Conservation (phyloP, 192 early-diverging fungal genomes). For the Podila clonocystis region DNA sequence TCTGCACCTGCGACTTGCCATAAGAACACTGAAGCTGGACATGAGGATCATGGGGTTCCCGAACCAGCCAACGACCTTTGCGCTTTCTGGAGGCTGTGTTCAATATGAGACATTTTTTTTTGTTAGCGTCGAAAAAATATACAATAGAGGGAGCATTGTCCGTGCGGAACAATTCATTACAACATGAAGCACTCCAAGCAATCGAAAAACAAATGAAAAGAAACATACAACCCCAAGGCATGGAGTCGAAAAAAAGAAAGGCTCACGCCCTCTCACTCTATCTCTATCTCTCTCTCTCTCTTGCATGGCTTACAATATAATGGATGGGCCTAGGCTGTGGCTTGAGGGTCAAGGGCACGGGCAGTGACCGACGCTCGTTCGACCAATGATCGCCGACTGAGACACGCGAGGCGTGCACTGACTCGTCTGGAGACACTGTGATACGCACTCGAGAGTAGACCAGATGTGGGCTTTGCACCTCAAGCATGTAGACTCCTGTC, state of each 20-base stretch:
- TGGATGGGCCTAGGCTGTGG: constrained; percentile 29
- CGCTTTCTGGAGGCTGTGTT: constrained; percentile 23
- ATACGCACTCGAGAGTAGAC: constrained; percentile 17
- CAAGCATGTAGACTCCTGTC: constrained; percentile 16
- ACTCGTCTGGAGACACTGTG: neutral
- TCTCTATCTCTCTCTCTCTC: too few relatives aligned
- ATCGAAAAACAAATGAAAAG: neutral
- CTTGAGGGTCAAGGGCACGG: constrained; percentile 17
- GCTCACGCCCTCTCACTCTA: too few relatives aligned
- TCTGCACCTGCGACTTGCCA: constrained; percentile 6
- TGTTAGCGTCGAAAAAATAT: neutral
- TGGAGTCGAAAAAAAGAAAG: too few relatives aligned
- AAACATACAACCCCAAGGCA: neutral
- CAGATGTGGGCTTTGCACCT: constrained; percentile 26
- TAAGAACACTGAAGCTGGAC: constrained; percentile 30
- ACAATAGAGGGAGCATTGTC: neutral
- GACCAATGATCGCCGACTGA: constrained; percentile 29
- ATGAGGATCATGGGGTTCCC: constrained; percentile 30
- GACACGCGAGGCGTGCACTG: constrained; percentile 11
- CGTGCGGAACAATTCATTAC: neutral
- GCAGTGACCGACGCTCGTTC: neutral
- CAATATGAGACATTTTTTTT: constrained; percentile 4
- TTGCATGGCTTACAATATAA: constrained; percentile 34
- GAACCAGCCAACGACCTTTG: constrained; percentile 24
- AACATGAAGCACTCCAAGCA: neutral